Conservation (phyloP, 352 stramenopile genomes). For the Blastocystis sp. region DNA sequence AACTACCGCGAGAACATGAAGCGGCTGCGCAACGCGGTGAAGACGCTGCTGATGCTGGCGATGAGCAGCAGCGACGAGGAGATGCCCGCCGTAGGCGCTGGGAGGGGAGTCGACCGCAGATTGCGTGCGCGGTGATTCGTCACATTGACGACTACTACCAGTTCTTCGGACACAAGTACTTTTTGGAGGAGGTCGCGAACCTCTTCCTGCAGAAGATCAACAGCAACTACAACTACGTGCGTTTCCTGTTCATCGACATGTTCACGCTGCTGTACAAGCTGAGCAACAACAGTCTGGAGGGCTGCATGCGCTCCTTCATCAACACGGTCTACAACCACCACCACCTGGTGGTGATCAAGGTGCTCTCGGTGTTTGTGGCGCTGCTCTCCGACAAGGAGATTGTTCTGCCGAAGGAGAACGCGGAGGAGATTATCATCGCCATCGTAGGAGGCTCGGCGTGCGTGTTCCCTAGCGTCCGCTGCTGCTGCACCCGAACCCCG, state of each 20-base stretch:
- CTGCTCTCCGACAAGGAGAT: slow-evolving; percentile 28
- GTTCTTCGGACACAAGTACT: slow-evolving; percentile 36
- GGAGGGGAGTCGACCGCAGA: neutral
- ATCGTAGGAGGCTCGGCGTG: neutral
- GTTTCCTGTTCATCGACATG: slow-evolving; percentile 18
- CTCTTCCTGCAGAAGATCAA: slow-evolving; percentile 13
- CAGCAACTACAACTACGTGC: neutral
- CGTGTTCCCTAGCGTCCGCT: neutral
- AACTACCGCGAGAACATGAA: slow-evolving; percentile 26
- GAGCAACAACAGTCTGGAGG: neutral
- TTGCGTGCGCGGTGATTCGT: slow-evolving; percentile 21
- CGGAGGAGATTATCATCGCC: slow-evolving; percentile 20
- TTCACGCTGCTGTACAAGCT: slow-evolving; percentile 24
- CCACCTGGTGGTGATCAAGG: slow-evolving; percentile 28
- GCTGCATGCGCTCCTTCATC: neutral
- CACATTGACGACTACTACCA: slow-evolving; percentile 32
- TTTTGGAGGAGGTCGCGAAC: neutral
- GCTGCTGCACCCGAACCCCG: slow-evolving; percentile 16
- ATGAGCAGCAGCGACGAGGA: slow-evolving; percentile 19
- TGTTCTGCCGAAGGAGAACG: slow-evolving; percentile 22
- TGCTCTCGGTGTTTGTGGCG: slow-evolving; percentile 23
- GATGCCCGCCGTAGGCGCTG: neutral
- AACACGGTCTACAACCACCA: slow-evolving; percentile 31
- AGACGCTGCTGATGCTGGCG: neutral
- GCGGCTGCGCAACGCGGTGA: neutral